phyloP scores from a whole-genome alignment of 768 basidiomycete species.

The Lentinula sp. region DNA sequence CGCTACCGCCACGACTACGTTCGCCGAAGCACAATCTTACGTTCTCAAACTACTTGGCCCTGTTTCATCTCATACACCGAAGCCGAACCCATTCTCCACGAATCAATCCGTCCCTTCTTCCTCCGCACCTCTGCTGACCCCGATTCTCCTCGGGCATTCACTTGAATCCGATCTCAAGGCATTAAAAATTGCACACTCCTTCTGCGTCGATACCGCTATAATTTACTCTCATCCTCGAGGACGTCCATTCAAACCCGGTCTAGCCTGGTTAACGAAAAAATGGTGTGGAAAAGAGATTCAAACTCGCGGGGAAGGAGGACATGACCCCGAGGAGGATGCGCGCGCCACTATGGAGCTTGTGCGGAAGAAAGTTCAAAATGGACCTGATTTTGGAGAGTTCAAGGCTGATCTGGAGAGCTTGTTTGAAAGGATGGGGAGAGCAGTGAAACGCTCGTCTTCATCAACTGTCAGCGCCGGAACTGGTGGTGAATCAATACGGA shows the following conservation, averaged over 20 bases:
- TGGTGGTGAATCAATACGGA: constrained; percentile 32
- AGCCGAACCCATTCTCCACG: constrained; percentile 38
- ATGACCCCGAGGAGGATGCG: constrained; percentile 95
- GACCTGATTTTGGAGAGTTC: constrained; percentile 81
- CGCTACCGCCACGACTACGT: constrained; percentile 64
- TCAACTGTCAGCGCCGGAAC: constrained; percentile 11
- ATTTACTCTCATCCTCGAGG: constrained; percentile 91
- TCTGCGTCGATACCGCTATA: constrained; percentile 88
- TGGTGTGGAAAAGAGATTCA: constrained; percentile 93
- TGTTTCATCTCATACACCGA: constrained; percentile 9
- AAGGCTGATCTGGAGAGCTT: constrained; percentile 81
- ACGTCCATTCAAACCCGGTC: constrained; percentile 86
- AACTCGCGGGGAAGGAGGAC: constrained; percentile 74
- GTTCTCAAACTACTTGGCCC: constrained; percentile 59
- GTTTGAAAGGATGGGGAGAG: constrained; percentile 75
- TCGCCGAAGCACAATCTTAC: constrained; percentile 70
- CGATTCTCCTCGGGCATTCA: constrained; percentile 90
- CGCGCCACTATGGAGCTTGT: constrained; percentile 82
- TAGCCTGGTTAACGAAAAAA: constrained; percentile 95
- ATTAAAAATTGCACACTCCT: constrained; percentile 78
- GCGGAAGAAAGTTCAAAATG: constrained; percentile 72
- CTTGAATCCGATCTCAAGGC: constrained; percentile 92
- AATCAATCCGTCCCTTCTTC: constrained; percentile 11
- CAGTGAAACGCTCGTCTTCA: constrained; percentile 22
- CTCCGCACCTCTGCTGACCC: constrained; percentile 36